Evolutionary conservation across 2,329 filamentous ascomycete genomes (phyloP), one percentile per base, ranked within the genome.

Genomic region (Xylaria multiplex): DNA sequence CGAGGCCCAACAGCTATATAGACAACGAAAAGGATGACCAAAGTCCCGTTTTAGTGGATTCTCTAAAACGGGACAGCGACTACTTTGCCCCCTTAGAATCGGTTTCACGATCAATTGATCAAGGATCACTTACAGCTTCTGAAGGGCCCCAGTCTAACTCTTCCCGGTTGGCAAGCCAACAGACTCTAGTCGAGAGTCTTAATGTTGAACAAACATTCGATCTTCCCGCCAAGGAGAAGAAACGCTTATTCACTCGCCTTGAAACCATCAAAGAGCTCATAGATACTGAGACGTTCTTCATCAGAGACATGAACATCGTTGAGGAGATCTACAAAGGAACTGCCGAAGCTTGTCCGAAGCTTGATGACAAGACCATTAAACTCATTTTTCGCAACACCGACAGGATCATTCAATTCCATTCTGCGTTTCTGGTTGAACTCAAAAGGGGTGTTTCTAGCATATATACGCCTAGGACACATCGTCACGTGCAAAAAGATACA

Each of bases 271-370:
- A 95, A 75, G 96, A 99, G 78, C 83, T 99, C 43, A 86, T 97
- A 52, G 93, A 97, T 74, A 99, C 96, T 0, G 96, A 99, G 77
- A 90, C 93, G 54, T 90, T 91, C 6, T 98, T 97, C 79, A 90
- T 96, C 63, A 89, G 93, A 69, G 96, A 99, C 77, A 95, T 99
- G 93, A 97, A 94, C 77, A 95, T 99, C 59, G 91, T 97, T 2
- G 93, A 97, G 75, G 94, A 98, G 75, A 98, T 99, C 61, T 99
- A 98, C 84, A 97, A 96, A 79, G 93, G 93, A 49, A 98, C 96
- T 0, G 92, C 93, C 0, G 89, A 91, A 71, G 91, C 91, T 11
- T 93, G 92, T 62, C 88, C 93, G 8, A 88, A 93, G 69, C 86
- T 97, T 32, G 92, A 91, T 49, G 82, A 87, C 48, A 92, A 95